Evolutionary conservation across 2,329 filamentous ascomycete genomes (phyloP).

Genomic region (Dichotomopilus funicola): DNA sequence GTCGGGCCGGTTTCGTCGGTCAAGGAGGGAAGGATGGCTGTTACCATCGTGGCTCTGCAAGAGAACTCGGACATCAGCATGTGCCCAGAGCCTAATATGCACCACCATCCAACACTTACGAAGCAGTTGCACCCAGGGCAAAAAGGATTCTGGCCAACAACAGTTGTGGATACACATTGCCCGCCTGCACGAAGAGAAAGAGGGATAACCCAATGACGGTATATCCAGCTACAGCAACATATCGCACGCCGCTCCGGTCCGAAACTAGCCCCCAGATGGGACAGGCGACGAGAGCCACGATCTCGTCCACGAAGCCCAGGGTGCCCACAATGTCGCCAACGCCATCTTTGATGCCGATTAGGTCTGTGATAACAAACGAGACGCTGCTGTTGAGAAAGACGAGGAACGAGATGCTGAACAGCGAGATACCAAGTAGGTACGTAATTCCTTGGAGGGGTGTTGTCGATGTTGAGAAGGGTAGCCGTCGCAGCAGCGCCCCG

Average conservation of each 20-base stretch:
- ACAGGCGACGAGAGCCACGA: conserved; percentile 74
- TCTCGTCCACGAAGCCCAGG: conserved; percentile 76
- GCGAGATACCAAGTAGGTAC: conserved; percentile 73
- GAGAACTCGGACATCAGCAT: conserved; percentile 1
- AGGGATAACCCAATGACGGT: conserved; percentile 71
- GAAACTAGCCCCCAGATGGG: conserved; percentile 73
- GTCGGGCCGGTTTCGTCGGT: conserved; percentile 43
- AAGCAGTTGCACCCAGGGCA: conserved; percentile 83
- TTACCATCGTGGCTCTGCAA: conserved; percentile 81
- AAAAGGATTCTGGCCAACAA: conserved; percentile 80
- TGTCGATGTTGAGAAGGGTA: conserved; percentile 55
- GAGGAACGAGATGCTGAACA: conserved; percentile 84
- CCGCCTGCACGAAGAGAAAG: conserved; percentile 75
- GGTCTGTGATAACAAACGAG: conserved; percentile 78
- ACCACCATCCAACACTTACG: conserved; percentile 43
- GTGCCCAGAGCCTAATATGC: background rate
- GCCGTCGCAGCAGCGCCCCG: conserved; percentile 34
- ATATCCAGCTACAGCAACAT: conserved; percentile 72
- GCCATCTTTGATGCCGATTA: conserved; percentile 64
- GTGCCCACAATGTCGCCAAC: conserved; percentile 80
- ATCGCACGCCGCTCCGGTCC: conserved; percentile 68
- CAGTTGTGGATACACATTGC: conserved; percentile 82
- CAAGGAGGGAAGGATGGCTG: conserved; percentile 75
- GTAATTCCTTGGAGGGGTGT: conserved; percentile 58
- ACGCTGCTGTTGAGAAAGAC: conserved; percentile 83